phyloP scores from a whole-genome alignment of 1,139 yeast genomes.

The Suhomyces wounanorum region DNA sequence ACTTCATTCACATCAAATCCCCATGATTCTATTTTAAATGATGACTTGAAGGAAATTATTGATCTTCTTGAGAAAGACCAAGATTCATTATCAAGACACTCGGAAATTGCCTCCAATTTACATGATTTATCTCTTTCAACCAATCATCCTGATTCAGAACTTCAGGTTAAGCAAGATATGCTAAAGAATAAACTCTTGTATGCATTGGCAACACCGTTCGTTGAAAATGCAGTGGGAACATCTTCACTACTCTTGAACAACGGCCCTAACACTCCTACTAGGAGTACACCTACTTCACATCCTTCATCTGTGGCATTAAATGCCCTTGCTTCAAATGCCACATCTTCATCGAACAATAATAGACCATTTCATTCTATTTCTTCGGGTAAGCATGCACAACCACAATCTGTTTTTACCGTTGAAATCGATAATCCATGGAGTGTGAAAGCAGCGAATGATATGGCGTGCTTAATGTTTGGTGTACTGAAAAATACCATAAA shows the following conservation, averaged over 20 bases:
- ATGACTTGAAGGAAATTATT: conserved; percentile 49
- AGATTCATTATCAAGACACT: conserved; percentile 30
- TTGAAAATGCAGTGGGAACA: conserved; percentile 53
- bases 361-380: conserved; percentile 63
- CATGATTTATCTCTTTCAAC: conserved; percentile 57
- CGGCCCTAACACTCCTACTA: conserved; percentile 17
- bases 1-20: conserved; percentile 2
- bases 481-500: conserved; percentile 65
- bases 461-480: conserved; percentile 88
- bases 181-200: conserved; percentile 57
- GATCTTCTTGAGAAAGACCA: conserved; percentile 42
- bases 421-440: conserved; percentile 76
- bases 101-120: conserved; percentile 52
- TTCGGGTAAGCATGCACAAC: conserved; percentile 65
- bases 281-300: conserved; percentile 14
- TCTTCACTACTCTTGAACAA: conserved; percentile 35
- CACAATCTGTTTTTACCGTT: conserved; percentile 85
- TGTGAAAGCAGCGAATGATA: conserved; percentile 82
- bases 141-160: conserved; percentile 19
- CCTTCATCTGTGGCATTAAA: conserved; percentile 35
- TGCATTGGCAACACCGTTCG: conserved; percentile 76
- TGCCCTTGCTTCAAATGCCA: conserved; percentile 19
- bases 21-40: conserved; percentile 23
- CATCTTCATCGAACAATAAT: conserved; percentile 21
- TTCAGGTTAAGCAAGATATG: conserved; percentile 36